A percentile compares a stretch with the other conserved stretches of the same genome.
These are phyloP conservation scores for Dothiorella sarmentorum DNA, from an alignment of 2,329 filamentous ascomycete species.

Conservation along the genomic window DNA sequence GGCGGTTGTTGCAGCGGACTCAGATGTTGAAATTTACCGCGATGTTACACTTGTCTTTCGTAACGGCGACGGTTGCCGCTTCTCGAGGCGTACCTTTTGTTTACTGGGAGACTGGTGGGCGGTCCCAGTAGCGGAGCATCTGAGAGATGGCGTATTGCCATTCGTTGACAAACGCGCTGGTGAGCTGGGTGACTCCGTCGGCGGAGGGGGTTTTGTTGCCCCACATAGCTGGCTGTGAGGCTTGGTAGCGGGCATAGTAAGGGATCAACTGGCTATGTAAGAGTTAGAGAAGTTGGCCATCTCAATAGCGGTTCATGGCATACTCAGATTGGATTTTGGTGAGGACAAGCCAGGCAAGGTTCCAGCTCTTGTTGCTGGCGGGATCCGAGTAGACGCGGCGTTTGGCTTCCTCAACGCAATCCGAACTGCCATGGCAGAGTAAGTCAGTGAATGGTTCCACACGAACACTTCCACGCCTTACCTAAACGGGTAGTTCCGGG, in stretches of 20 bases:
- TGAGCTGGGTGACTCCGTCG: conserved; percentile 57
- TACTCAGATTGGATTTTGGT: conserved; percentile 64
- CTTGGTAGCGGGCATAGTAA: conserved; percentile 59
- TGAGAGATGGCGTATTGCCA: conserved; percentile 63
- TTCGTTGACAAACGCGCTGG: conserved; percentile 61
- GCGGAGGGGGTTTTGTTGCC: conserved; percentile 55
- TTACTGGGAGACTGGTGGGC: conserved; percentile 44
- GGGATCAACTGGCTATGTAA: conserved; percentile 55
- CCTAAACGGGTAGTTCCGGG: conserved; percentile 63
- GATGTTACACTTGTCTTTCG: neutral
- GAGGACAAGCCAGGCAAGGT: conserved; percentile 69
- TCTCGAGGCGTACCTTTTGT: neutral
- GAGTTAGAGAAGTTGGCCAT: conserved; percentile 18
- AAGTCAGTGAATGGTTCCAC: neutral
- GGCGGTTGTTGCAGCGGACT: too few species aligned
- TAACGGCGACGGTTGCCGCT: neutral
- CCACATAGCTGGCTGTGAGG: conserved; percentile 67
- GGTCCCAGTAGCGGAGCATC: conserved; percentile 67
- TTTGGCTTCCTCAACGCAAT: conserved; percentile 64
- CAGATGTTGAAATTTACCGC: too few species aligned
- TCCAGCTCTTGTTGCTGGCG: conserved; percentile 68
- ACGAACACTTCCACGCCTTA: too few species aligned
- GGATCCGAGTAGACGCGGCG: conserved; percentile 61
- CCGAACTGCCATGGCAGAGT: conserved; percentile 40
- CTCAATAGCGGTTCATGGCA: conserved; percentile 29